Evolutionary conservation across 805 yeast species (phyloP).

Genomic region (Spathaspora gorwiae): DNA sequence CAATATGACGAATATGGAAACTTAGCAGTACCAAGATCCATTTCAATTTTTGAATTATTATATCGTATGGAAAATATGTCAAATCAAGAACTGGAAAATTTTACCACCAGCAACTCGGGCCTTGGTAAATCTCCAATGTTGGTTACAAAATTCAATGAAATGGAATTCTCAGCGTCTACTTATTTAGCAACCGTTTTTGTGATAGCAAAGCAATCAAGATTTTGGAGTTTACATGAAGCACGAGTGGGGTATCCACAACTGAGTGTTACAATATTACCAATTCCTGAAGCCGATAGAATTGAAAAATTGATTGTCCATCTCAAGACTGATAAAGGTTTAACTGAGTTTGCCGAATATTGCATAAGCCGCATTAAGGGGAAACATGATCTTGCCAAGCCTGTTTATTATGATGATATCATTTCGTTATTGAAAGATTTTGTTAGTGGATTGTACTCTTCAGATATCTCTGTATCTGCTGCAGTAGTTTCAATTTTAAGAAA

Average conservation of each 20-base stretch:
- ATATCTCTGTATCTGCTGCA: constrained; percentile 44
- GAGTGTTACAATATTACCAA: constrained; percentile 31
- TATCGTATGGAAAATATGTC: constrained; percentile 9
- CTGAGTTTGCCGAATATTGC: constrained; percentile 18
- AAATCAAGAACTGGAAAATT: not conserved
- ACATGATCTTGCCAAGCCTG: constrained; percentile 8
- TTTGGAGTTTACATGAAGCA: constrained; percentile 38
- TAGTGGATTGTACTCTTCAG: constrained; percentile 48
- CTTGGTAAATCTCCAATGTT: constrained; percentile 10
- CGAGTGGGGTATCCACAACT: constrained; percentile 25
- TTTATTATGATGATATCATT: constrained; percentile 32
- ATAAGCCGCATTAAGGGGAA: constrained; percentile 7
- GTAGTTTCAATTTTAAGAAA: constrained; percentile 32
- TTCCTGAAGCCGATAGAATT: constrained; percentile 9
- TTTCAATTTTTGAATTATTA: constrained; percentile 34
- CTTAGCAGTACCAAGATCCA: constrained; percentile 24
- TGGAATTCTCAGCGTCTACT: constrained; percentile 15
- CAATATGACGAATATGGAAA: constrained; percentile 37
- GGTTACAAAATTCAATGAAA: constrained; percentile 7
- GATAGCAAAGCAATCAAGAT: constrained; percentile 43
- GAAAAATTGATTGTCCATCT: constrained; percentile 15
- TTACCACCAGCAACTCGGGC: not conserved
- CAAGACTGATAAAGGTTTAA: constrained; percentile 15
- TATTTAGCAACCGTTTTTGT: constrained; percentile 45
- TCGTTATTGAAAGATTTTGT: constrained; percentile 50